These are phyloP conservation scores for Chytriomyces sp. DNA, from an alignment of 192 early-diverging fungal genomes.

Conservation along the genomic window DNA sequence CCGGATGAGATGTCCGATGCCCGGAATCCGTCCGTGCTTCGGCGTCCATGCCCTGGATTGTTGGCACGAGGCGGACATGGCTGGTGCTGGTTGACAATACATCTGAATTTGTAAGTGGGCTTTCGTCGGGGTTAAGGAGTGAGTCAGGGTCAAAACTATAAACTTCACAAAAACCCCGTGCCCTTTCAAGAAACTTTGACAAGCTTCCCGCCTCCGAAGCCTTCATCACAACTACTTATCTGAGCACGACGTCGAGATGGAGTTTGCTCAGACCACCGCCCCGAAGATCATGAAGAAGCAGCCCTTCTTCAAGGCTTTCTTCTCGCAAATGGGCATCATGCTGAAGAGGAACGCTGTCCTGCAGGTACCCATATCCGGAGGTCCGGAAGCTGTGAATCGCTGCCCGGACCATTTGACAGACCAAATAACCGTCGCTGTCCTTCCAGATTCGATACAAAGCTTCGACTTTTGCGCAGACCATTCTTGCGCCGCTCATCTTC, in stretches of 20 bases:
- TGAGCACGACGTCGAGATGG: no score
- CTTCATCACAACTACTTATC: neutral
- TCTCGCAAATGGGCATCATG: slow-evolving; percentile 69
- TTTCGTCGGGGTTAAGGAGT: no score
- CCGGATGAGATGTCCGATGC: neutral
- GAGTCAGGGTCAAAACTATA: no score
- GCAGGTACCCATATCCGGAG: slow-evolving; percentile 54
- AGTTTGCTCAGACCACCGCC: neutral
- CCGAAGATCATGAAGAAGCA: slow-evolving; percentile 23
- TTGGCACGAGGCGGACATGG: no score
- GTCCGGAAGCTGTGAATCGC: neutral
- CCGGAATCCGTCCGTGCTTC: no score
- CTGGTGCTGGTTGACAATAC: no score
- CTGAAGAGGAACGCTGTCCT: slow-evolving; percentile 68
- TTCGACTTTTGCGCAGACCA: slow-evolving; percentile 67
- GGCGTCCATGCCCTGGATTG: no score
- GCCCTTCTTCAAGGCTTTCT: slow-evolving; percentile 39
- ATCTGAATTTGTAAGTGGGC: no score
- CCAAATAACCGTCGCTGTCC: neutral
- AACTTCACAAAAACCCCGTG: no score
- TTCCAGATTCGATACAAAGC: slow-evolving; percentile 59
- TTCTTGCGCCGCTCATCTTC: slow-evolving; percentile 72
- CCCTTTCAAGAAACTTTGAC: no score
- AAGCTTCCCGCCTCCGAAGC: neutral
- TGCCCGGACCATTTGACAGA: neutral